Percentiles rank a stretch among this genome's conserved stretches.
Conservation (phyloP, 2,329 filamentous ascomycete species). For the Alternaria sp. region DNA sequence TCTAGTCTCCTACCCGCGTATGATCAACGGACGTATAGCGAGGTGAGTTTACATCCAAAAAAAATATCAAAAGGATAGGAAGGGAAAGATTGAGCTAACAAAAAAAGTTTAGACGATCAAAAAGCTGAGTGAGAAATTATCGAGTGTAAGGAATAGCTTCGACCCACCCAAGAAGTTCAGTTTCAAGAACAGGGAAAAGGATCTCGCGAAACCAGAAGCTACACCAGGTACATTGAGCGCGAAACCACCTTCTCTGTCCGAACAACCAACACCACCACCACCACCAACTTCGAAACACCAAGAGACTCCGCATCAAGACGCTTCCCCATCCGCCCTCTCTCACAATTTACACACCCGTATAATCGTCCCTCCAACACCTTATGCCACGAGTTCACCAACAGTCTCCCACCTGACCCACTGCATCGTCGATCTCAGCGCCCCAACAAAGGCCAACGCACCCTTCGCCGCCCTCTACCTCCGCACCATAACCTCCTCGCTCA, state of each 20-base stretch:
- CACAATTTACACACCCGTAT: constrained; percentile 65
- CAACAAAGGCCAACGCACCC: constrained; percentile 57
- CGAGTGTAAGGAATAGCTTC: constrained; percentile 71
- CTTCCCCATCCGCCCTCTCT: constrained; percentile 7
- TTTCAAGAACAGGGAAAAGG: constrained; percentile 71
- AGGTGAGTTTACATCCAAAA: constrained; percentile 69
- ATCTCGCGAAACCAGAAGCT: constrained; percentile 50
- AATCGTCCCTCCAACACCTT: constrained; percentile 73
- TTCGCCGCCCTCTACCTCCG: constrained; percentile 77
- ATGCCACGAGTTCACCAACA: constrained; percentile 76
- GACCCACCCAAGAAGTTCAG: constrained; percentile 79
- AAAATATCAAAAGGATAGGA: constrained; percentile 82
- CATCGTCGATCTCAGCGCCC: constrained; percentile 80
- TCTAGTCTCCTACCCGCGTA: constrained; percentile 84
- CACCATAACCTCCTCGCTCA: constrained; percentile 72
- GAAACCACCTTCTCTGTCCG: neutral
- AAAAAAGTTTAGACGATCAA: constrained; percentile 71
- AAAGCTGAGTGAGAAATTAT: constrained; percentile 78
- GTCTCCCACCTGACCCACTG: constrained; percentile 74
- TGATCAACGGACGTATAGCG: constrained; percentile 84
- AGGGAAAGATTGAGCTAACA: constrained; percentile 55
- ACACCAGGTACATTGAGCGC: neutral
- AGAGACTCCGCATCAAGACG: constrained; percentile 5
- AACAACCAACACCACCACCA: constrained; percentile 42
- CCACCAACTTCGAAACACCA: constrained; percentile 46